Percentiles rank a stretch among this genome's conserved stretches.
Evolutionary conservation across 495 filamentous ascomycete species (phyloP).

Genomic region (Letharia lupina): DNA sequence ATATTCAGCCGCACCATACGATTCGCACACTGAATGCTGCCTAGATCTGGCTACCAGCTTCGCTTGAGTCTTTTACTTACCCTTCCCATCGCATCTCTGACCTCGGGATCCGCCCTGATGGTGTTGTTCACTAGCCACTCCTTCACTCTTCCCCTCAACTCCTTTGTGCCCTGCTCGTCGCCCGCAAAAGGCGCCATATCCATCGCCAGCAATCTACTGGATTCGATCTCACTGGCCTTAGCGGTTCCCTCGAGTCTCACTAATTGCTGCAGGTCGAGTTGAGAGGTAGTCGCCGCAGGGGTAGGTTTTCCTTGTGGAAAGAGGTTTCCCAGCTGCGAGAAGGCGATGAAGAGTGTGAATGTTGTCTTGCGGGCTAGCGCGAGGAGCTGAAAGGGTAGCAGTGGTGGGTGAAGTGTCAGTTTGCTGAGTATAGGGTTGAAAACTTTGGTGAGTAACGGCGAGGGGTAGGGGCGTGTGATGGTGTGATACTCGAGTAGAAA

Average conservation of each 20-base stretch:
- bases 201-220: conserved; percentile 58
- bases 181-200: conserved; percentile 77
- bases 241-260: conserved; percentile 39
- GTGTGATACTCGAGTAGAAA: conserved; percentile 65
- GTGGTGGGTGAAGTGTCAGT: conserved; percentile 47
- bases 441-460: conserved; percentile 46
- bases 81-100: conserved; percentile 61
- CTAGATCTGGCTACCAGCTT: no score
- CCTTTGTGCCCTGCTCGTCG: conserved; percentile 51
- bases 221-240: conserved; percentile 55
- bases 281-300: conserved; percentile 27
- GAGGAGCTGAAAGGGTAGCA: conserved; percentile 84
- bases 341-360: conserved; percentile 80
- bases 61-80: conserved; percentile 14
- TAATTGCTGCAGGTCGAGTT: conserved; percentile 36
- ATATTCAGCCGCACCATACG: no score
- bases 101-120: conserved; percentile 63
- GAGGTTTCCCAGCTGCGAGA: conserved; percentile 71
- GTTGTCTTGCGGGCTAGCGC: conserved; percentile 65
- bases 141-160: conserved; percentile 56
- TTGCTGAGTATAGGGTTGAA: conserved; percentile 54
- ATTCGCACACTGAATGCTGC: no score
- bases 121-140: conserved; percentile 72
- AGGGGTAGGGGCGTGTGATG: conserved; percentile 57
- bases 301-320: conserved; percentile 29